Conservation (phyloP, 2,329 filamentous ascomycete genomes). For the Ustilaginoidea virens region DNA sequence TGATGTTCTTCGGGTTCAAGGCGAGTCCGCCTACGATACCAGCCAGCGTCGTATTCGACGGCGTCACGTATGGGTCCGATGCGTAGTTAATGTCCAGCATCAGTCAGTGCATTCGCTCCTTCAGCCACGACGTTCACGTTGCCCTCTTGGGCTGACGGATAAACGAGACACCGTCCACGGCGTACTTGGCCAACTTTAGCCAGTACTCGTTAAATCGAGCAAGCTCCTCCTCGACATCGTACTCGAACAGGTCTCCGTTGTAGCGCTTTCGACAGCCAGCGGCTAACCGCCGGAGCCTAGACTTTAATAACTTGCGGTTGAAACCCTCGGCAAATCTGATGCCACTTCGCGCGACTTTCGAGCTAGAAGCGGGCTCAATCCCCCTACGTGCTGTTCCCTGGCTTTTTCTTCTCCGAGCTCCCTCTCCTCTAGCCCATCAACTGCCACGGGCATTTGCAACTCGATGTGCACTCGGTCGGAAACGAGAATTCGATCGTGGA, state of each 20-base stretch:
- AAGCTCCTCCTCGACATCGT: constrained; percentile 54
- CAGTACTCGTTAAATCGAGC: constrained; percentile 41
- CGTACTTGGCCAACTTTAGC: constrained; percentile 29
- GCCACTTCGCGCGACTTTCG: constrained; percentile 35
- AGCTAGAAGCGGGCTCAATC: constrained; percentile 8
- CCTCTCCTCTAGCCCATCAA: constrained; percentile 53
- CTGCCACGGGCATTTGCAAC: constrained; percentile 48
- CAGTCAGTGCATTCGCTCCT: constrained; percentile 37
- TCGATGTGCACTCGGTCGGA: constrained; percentile 48
- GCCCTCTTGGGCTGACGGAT: constrained; percentile 43
- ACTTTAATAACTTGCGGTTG: constrained; percentile 48
- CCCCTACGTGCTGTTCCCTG: constrained; percentile 1
- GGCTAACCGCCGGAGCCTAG: constrained; percentile 46
- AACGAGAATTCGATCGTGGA: constrained; percentile 39
- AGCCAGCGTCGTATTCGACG: constrained; percentile 5
- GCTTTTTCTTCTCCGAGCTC: constrained; percentile 22
- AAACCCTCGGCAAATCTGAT: constrained; percentile 55
- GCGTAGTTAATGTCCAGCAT: constrained; percentile 51
- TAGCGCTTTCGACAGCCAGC: constrained; percentile 48
- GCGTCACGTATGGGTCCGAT: constrained; percentile 12
- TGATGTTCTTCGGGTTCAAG: constrained; percentile 44
- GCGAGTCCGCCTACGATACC: constrained; percentile 49
- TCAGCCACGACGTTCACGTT: constrained; percentile 52
- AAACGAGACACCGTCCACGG: constrained; percentile 52
- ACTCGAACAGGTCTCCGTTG: constrained; percentile 45